A percentile compares a stretch with the other conserved stretches of the same genome.
Conservation (phyloP, 371 early-diverging fungal species). For the Blakeslea trispora region DNA sequence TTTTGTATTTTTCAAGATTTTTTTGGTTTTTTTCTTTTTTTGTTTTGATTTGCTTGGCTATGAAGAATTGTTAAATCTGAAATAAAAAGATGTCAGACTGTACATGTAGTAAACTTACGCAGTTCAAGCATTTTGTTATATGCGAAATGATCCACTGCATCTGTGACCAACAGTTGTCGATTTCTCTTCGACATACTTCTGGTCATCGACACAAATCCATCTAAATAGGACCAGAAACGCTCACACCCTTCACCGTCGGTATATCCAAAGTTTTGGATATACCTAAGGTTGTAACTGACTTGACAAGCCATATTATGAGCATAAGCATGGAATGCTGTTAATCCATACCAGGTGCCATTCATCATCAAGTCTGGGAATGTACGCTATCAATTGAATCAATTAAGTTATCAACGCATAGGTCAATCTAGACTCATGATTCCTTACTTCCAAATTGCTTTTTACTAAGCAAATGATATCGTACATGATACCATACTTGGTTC, state of each 20-base stretch:
- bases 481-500: no score
- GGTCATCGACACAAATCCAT: background rate
- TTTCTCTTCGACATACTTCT: constrained; percentile 1
- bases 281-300: constrained; percentile 10
- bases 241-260: constrained; percentile 12
- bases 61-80: no score
- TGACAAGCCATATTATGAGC: constrained; percentile 12
- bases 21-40: no score
- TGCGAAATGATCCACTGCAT: background rate
- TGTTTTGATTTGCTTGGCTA: no score
- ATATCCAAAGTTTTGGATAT: constrained; percentile 5
- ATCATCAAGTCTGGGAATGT: background rate
- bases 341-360: background rate
- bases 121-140: background rate
- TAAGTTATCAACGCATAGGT: no score
- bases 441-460: no score
- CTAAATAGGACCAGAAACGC: constrained; percentile 11
- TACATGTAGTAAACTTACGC: no score
- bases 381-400: background rate
- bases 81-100: no score
- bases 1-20: no score
- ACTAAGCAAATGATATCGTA: no score
- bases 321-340: constrained; percentile 13
- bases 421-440: no score
- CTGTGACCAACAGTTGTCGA: background rate